Base-by-base conservation (phyloP, 73 alveolate species). In the Paramecium sexaurelia region DNA sequence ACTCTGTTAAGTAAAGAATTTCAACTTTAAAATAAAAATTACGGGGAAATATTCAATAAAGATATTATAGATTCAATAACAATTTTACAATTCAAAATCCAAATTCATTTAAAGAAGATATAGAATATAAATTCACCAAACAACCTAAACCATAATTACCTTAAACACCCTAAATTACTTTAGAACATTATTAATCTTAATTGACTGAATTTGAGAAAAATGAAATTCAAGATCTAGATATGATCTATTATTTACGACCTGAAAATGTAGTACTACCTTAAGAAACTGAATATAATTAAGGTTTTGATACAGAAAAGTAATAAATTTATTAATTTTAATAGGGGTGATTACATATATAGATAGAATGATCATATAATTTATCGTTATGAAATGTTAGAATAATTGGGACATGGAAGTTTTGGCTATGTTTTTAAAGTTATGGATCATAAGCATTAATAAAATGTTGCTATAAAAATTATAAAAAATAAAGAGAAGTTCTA, bases 331-430 rank as follows among this genome's bases (percentile, higher is more conserved):
- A 4, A 39, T n/a, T n/a, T 37, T 43, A n/a, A 32, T 24, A 95
- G 97, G 29, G 98, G 98, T 55, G 97, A 96, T 75, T 98, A 95
- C 68, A 93, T 84, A 29, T 78, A 73, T 37, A 91, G 86, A 89
- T 32, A 66, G n/a, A 94, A 94, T 39, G 99, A 98, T 75, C 96
- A 95, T 73, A 92, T 98, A 55, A 85, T 94, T 69, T 96, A 97
- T 75, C 84, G 98, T 73, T 97, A 91, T 94, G 99, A 98, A 86
- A 86, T 98, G 36, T 39, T 98, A 7, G 94, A 97, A 57, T 87
- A 83, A 43, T 66, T 97, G 47, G 99, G 99, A 47, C 96, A 96
- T 66, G 99, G 99, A 0, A 91, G 98, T 4, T 98, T 96, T 89
- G 99, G 99, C 8, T 91, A 85, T 27, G 98, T 97, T 26, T 47